Evolutionary conservation across 441 rosid species (phyloP).

Genomic region (Jatropha podagrica): DNA sequence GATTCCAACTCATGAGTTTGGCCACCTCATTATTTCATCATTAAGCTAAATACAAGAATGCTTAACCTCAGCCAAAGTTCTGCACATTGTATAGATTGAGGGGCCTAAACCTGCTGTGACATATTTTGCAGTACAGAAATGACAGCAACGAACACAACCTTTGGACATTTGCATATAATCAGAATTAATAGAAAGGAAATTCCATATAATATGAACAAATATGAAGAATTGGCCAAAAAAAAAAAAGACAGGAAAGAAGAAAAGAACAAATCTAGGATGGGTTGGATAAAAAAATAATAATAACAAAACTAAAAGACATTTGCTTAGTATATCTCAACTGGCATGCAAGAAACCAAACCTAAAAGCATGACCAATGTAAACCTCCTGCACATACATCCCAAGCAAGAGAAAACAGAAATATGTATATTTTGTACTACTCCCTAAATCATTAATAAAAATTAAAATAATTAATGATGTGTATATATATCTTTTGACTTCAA

Average conservation of each 20-base stretch:
- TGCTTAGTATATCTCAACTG: constrained; percentile 11
- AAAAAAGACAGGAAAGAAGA: not conserved
- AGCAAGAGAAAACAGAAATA: constrained; percentile 17
- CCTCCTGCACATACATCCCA: constrained; percentile 24
- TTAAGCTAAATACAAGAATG: too few relatives aligned
- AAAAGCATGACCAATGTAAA: not conserved
- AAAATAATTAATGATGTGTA: not conserved
- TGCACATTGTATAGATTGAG: too few relatives aligned
- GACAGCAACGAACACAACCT: too few relatives aligned
- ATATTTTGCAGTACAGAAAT: too few relatives aligned
- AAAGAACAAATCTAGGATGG: not conserved
- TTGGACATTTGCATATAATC: not conserved
- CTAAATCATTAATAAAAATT: constrained; percentile 16
- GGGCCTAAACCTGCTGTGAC: too few relatives aligned
- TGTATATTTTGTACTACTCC: constrained; percentile 24
- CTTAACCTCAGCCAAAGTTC: too few relatives aligned
- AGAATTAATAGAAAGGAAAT: not conserved
- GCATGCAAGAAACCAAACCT: constrained; percentile 12
- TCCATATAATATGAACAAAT: not conserved
- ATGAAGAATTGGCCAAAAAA: not conserved
- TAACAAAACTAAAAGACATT: not conserved
- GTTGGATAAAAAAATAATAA: not conserved
- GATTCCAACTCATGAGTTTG: too few relatives aligned
- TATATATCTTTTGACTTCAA: constrained; percentile 12
- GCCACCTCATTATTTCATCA: too few relatives aligned